Evolutionary conservation across 805 yeast species (phyloP).

Genomic region (Pichia eremophila): DNA sequence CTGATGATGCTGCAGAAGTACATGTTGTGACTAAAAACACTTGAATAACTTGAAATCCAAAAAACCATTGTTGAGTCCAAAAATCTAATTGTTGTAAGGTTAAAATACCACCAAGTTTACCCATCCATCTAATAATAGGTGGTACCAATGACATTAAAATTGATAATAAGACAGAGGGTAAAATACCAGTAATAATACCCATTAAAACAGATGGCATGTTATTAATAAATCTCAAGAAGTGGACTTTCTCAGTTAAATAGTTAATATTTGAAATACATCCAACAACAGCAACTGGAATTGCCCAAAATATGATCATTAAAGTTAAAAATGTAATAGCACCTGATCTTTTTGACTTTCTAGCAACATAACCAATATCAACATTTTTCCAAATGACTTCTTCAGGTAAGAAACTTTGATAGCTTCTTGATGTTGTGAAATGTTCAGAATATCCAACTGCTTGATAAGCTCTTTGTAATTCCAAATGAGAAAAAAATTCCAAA

Average conservation of each 20-base stretch:
- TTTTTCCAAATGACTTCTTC: conserved; percentile 82
- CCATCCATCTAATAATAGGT: conserved; percentile 68
- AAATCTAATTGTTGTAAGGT: conserved; percentile 65
- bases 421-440: conserved; percentile 35
- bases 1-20: conserved; percentile 76
- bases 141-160: conserved; percentile 83
- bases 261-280: conserved; percentile 87
- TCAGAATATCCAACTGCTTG: conserved; percentile 63
- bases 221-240: conserved; percentile 65
- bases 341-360: conserved; percentile 46
- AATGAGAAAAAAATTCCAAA: conserved; percentile 72
- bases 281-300: conserved; percentile 95
- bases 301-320: conserved; percentile 77
- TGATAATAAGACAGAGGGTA: conserved; percentile 77
- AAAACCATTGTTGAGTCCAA: conserved; percentile 83
- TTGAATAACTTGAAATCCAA: conserved; percentile 84
- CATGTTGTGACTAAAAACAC: conserved; percentile 78
- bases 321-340: conserved; percentile 59
- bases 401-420: conserved; percentile 61
- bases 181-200: conserved; percentile 81
- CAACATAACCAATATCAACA: conserved; percentile 45
- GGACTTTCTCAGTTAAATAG: conserved; percentile 59
- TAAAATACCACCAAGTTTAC: conserved; percentile 62
- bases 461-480: conserved; percentile 80
- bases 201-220: conserved; percentile 59